Percentiles rank a stretch among this genome's conserved stretches.
phyloP scores from a whole-genome alignment of 208 protist species.

The Acanthamoeba quina region DNA sequence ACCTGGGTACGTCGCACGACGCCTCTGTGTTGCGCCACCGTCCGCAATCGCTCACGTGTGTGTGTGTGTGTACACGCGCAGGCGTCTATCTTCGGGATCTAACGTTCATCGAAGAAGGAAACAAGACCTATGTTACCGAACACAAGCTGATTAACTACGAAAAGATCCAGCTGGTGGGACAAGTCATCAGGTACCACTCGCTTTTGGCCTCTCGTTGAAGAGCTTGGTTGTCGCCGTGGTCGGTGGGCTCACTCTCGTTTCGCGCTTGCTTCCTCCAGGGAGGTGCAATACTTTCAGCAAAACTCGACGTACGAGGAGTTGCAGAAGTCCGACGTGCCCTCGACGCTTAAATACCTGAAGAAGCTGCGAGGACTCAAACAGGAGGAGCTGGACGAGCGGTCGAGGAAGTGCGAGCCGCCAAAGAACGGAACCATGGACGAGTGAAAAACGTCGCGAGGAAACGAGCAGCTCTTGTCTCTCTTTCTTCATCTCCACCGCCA shows the following conservation, averaged over 20 bases:
- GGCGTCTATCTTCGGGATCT: conserved; percentile 73
- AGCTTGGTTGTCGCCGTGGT: background rate
- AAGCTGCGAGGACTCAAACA: conserved; percentile 55
- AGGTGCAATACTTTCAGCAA: conserved; percentile 71
- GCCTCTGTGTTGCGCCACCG: background rate
- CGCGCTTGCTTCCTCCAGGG: background rate
- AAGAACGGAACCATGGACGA: conserved; percentile 54
- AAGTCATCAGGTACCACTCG: conserved; percentile 43
- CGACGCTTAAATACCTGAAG: conserved; percentile 65
- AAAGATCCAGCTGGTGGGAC: conserved; percentile 58
- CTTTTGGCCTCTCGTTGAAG: background rate
- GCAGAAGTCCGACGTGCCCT: conserved; percentile 26
- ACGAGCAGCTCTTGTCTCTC: background rate
- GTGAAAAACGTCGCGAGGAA: background rate
- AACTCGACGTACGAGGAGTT: conserved; percentile 49
- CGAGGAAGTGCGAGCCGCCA: conserved; percentile 59
- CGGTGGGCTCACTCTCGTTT: background rate
- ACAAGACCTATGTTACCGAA: conserved; percentile 47
- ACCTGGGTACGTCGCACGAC: background rate
- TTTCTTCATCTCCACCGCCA: background rate
- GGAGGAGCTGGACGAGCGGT: conserved; percentile 60
- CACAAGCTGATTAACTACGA: conserved; percentile 61
- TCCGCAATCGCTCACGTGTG: background rate
- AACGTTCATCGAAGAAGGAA: conserved; percentile 64
- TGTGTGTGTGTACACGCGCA: background rate